phyloP scores from a whole-genome alignment of 805 yeast genomes.

The Tetrapisispora iriomotensis region DNA sequence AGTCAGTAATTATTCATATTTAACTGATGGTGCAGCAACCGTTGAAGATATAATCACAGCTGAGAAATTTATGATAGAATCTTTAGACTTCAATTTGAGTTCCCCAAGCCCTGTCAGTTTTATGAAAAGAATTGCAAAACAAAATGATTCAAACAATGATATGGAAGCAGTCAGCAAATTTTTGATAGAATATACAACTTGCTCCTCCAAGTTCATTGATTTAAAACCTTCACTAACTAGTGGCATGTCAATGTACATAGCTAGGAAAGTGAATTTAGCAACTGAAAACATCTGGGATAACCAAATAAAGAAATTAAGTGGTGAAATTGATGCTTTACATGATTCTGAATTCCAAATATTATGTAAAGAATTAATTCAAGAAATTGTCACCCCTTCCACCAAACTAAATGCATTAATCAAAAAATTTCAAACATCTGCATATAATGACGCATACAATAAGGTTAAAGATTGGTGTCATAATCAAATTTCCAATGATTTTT shows the following conservation, averaged over 20 bases:
- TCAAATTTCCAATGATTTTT: constrained; percentile 5
- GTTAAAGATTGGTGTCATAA: constrained; percentile 6
- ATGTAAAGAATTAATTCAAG: constrained; percentile 20
- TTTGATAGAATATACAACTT: constrained; percentile 63
- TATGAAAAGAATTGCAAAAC: constrained; percentile 77
- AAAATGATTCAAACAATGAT: constrained; percentile 71
- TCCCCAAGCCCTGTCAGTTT: constrained; percentile 89
- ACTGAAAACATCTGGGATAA: constrained; percentile 26
- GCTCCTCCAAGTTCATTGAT: constrained; percentile 68
- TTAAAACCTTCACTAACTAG: constrained; percentile 67
- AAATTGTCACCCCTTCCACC: constrained; percentile 22
- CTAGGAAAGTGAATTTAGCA: constrained; percentile 42
- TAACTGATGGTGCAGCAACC: constrained; percentile 76
- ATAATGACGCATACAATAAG: constrained; percentile 12
- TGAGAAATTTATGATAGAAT: constrained; percentile 67
- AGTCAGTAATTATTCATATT: constrained; percentile 74
- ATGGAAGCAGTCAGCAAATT: constrained; percentile 81
- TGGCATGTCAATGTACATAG: constrained; percentile 81
- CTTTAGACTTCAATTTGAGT: constrained; percentile 62
- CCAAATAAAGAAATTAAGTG: constrained; percentile 18
- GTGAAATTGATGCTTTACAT: constrained; percentile 17
- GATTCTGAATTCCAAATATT: constrained; percentile 16
- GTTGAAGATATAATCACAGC: constrained; percentile 76
- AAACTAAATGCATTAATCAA: constrained; percentile 18
- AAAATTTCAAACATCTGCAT: constrained; percentile 18